A percentile compares a stretch with the other conserved stretches of the same genome.
These are phyloP conservation scores for Ophidiomyces ophidiicola DNA, from an alignment of 2,329 filamentous ascomycete species.

Conservation along the genomic window DNA sequence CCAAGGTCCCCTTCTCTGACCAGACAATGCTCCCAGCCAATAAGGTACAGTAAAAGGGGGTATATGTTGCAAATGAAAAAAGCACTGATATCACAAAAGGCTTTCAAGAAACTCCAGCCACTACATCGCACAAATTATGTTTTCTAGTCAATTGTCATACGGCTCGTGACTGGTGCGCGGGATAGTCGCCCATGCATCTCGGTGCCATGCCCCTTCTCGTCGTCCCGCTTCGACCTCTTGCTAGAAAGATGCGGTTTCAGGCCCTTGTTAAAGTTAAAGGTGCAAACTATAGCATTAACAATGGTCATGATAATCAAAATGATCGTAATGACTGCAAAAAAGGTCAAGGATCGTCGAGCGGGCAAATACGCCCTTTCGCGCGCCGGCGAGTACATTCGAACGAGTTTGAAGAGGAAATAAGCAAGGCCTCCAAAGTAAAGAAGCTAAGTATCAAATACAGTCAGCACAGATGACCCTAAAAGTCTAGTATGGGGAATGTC, in stretches of 20 bases:
- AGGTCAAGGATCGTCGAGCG: constrained; percentile 73
- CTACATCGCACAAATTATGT: background rate
- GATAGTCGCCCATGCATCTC: constrained; percentile 30
- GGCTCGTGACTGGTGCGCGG: constrained; percentile 26
- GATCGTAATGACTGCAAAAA: constrained; percentile 88
- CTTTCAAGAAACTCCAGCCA: background rate
- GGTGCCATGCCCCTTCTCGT: constrained; percentile 40
- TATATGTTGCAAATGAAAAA: constrained; percentile 11
- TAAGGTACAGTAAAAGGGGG: constrained; percentile 3
- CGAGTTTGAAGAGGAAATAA: constrained; percentile 97
- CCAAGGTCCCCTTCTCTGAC: background rate
- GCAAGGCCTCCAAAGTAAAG: constrained; percentile 79
- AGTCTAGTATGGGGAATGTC: constrained; percentile 11
- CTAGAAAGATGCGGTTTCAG: constrained; percentile 73
- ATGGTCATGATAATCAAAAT: constrained; percentile 82
- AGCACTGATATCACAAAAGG: constrained; percentile 6
- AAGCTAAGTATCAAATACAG: constrained; percentile 32
- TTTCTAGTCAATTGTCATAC: constrained; percentile 36
- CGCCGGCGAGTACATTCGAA: constrained; percentile 72
- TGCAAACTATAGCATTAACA: constrained; percentile 72
- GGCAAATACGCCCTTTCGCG: constrained; percentile 55
- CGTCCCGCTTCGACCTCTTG: constrained; percentile 38
- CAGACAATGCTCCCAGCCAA: background rate
- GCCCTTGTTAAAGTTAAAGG: constrained; percentile 78
- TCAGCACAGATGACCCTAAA: background rate